Evolutionary conservation across 805 yeast species (phyloP).

Genomic region (Ogataea siamensis): DNA sequence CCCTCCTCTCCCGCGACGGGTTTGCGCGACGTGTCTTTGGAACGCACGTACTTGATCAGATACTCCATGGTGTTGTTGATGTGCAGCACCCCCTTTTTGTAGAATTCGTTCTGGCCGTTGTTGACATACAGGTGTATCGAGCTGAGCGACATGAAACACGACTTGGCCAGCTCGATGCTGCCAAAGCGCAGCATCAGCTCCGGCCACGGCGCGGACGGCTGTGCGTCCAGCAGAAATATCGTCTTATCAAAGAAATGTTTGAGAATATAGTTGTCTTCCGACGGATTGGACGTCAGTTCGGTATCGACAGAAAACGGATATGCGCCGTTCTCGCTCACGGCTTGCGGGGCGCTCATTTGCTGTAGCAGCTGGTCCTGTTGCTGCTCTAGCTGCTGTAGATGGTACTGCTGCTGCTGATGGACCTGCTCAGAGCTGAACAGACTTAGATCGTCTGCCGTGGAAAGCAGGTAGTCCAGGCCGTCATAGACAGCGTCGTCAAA

Average conservation of each 20-base stretch:
- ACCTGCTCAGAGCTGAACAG: conserved; percentile 17
- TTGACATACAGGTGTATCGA: conserved; percentile 59
- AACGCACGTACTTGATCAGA: conserved; percentile 43
- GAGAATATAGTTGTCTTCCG: conserved; percentile 54
- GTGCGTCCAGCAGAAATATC: conserved; percentile 54
- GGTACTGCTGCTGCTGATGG: conserved; percentile 18
- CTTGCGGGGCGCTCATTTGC: conserved; percentile 15
- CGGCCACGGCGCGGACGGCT: conserved; percentile 63
- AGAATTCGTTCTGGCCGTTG: conserved; percentile 50
- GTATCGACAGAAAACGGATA: conserved; percentile 9
- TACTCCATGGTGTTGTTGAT: conserved; percentile 57
- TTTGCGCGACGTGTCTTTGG: conserved; percentile 22
- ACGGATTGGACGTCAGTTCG: conserved; percentile 26
- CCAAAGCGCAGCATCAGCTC: conserved; percentile 55
- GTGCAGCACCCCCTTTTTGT: conserved; percentile 51
- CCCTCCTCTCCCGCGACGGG: conserved; percentile 7
- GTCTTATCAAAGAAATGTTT: conserved; percentile 55
- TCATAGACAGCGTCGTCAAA: conserved; percentile 33
- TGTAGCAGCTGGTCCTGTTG: conserved; percentile 22
- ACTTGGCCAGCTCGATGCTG: conserved; percentile 54
- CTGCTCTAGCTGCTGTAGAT: conserved; percentile 18
- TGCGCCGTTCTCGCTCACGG: not conserved
- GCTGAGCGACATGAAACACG: conserved; percentile 55
- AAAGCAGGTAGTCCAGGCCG: conserved; percentile 33
- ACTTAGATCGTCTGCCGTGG: conserved; percentile 21